Conservation (phyloP, 1,284 basidiomycete genomes). For the Ustilago cynodontis region DNA sequence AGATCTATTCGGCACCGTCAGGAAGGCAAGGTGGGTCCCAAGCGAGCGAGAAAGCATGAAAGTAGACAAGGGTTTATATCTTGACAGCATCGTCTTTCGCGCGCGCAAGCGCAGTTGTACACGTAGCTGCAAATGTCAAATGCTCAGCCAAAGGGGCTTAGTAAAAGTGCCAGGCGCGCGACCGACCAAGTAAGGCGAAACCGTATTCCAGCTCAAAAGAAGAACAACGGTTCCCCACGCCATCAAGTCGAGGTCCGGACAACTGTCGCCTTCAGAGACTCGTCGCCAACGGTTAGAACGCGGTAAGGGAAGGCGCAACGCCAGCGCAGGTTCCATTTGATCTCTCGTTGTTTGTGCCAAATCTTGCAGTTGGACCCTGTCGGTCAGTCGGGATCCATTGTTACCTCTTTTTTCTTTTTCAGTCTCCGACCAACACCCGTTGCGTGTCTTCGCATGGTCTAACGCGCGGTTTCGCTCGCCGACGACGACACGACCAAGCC, state of each 20-base stretch:
- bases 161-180: too few relatives aligned
- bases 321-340: neutral
- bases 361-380: slow-evolving; percentile 15
- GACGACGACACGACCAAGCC: too few relatives aligned
- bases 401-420: neutral
- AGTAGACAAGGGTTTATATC: neutral
- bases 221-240: too few relatives aligned
- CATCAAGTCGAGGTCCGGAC: too few relatives aligned
- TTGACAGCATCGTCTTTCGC: neutral
- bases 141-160: too few relatives aligned
- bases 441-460: neutral
- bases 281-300: too few relatives aligned
- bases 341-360: too few relatives aligned
- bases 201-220: too few relatives aligned
- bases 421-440: slow-evolving; percentile 1
- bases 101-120: neutral
- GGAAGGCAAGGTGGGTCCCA: neutral
- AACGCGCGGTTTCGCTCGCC: too few relatives aligned
- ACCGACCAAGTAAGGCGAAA: too few relatives aligned
- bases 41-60: neutral
- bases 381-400: slow-evolving; percentile 1
- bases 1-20: neutral
- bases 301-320: neutral
- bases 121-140: too few relatives aligned
- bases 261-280: too few relatives aligned